These are phyloP conservation scores for Gymnopilus dilepis DNA, from an alignment of 768 basidiomycete genomes.

Conservation along the genomic window DNA sequence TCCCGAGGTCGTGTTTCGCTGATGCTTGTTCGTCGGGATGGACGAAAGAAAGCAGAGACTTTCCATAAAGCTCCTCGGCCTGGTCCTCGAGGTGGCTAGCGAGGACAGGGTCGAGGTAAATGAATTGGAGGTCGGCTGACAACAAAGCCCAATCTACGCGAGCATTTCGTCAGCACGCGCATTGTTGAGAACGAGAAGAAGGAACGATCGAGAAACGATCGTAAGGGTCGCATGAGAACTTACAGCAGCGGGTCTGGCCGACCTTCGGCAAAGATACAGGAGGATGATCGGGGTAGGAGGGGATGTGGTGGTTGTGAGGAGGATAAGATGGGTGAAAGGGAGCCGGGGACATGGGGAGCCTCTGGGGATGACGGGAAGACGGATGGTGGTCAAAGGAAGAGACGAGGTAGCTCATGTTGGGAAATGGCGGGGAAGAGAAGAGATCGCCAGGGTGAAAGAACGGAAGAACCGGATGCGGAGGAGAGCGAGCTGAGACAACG, in stretches of 20 bases:
- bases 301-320: slow-evolving; percentile 3
- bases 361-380: slow-evolving; percentile 17
- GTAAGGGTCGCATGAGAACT: slow-evolving; percentile 41
- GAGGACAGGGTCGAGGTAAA: slow-evolving; percentile 86
- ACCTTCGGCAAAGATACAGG: slow-evolving; percentile 53
- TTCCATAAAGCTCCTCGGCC: slow-evolving; percentile 70
- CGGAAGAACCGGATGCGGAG: slow-evolving; percentile 20
- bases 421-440: slow-evolving; percentile 4
- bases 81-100: slow-evolving; percentile 73
- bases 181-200: slow-evolving; percentile 26
- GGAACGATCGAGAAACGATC: slow-evolving; percentile 45
- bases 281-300: slow-evolving; percentile 42
- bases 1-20: slow-evolving; percentile 74
- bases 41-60: slow-evolving; percentile 75
- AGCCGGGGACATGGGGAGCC: slow-evolving; percentile 9
- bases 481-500: slow-evolving; percentile 26
- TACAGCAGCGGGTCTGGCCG: slow-evolving; percentile 80
- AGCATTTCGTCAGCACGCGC: slow-evolving; percentile 13
- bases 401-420: slow-evolving; percentile 28
- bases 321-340: slow-evolving; percentile 9
- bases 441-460: slow-evolving; percentile 12
- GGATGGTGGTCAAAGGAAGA: slow-evolving; percentile 13
- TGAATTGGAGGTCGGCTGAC: slow-evolving; percentile 74
- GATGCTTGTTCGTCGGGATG: slow-evolving; percentile 85
- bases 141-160: slow-evolving; percentile 80